phyloP scores from a whole-genome alignment of 2,329 filamentous ascomycete species.

The Epichloe festucae region DNA sequence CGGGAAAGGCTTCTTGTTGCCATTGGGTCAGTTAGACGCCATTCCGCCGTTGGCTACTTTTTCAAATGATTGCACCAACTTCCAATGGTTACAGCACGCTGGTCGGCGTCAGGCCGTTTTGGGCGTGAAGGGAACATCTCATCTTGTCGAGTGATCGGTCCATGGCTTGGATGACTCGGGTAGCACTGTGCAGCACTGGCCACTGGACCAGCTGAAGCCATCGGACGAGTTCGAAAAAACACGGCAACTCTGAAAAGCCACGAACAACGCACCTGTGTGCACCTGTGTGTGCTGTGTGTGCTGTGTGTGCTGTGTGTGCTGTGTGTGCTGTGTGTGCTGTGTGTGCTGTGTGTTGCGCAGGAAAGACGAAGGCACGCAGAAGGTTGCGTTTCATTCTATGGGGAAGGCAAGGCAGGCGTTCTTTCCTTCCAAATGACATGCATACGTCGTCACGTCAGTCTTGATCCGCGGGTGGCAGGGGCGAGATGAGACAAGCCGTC shows the following conservation, averaged over 20 bases:
- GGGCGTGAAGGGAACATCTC: neutral
- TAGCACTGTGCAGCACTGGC: neutral
- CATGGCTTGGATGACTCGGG: neutral
- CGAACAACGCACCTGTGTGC: neutral
- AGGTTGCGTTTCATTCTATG: neutral
- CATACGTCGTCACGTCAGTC: neutral
- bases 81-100: neutral
- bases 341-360: neutral
- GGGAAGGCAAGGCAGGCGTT: neutral
- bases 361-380: neutral
- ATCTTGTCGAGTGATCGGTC: neutral
- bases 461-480: neutral
- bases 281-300: neutral
- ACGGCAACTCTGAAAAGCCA: neutral
- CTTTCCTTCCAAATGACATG: neutral
- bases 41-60: neutral
- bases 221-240: neutral
- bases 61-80: neutral
- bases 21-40: conserved; percentile 1
- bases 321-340: neutral
- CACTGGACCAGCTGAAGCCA: neutral
- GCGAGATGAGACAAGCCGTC: neutral
- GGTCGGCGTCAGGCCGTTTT: neutral
- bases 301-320: neutral
- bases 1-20: neutral